Evolutionary conservation across 768 basidiomycete genomes (phyloP).

Genomic region (Lentinula boryana): DNA sequence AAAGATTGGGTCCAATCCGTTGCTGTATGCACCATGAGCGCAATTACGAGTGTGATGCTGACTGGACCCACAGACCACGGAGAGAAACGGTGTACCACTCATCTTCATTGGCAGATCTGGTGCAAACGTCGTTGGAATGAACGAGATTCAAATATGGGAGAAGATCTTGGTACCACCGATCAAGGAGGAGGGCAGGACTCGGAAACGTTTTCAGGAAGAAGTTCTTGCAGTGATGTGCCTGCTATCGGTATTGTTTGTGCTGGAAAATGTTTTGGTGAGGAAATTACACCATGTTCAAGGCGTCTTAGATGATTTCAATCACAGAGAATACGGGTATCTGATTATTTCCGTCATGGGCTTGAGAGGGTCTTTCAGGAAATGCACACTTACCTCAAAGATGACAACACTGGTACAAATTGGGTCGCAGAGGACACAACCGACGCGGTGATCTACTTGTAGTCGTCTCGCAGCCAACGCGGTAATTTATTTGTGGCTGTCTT

Average conservation of each 20-base stretch:
- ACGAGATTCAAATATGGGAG: neutral
- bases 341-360: neutral
- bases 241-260: neutral
- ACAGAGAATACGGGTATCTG: neutral
- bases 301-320: neutral
- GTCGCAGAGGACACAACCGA: no score
- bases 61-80: neutral
- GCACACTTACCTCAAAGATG: neutral
- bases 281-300: neutral
- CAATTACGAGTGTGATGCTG: neutral
- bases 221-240: neutral
- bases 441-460: no score
- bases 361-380: neutral
- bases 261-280: neutral
- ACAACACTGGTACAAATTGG: neutral
- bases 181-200: neutral
- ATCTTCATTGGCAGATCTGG: neutral
- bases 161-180: neutral
- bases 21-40: neutral
- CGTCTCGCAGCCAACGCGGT: neutral
- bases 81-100: neutral
- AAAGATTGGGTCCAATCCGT: slow-evolving; percentile 3
- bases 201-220: neutral
- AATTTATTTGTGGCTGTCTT: neutral
- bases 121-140: neutral